Percentiles rank a stretch among this genome's conserved stretches.
These are phyloP conservation scores for Porcisia hertigi DNA, from an alignment of 208 protist species.

Conservation along the genomic window DNA sequence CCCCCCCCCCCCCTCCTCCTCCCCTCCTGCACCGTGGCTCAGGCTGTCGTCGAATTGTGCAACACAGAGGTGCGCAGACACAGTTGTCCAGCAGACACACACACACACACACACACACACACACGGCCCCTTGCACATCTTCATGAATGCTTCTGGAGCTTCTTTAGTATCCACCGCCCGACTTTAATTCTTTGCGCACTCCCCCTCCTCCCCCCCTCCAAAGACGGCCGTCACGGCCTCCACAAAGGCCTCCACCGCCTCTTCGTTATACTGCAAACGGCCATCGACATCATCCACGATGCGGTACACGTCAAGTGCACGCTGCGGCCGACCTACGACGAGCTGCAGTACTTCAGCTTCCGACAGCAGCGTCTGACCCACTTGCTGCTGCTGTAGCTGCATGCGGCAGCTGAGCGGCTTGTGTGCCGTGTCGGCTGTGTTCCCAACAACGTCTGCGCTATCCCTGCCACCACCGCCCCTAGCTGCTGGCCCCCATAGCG, in stretches of 20 bases:
- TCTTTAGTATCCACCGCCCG: background rate
- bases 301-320: slow-evolving; percentile 59
- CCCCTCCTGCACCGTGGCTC: too few species aligned
- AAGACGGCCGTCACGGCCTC: slow-evolving; percentile 40
- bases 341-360: slow-evolving; percentile 60
- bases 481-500: slow-evolving; percentile 14
- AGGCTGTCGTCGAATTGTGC: too few species aligned
- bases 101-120: background rate
- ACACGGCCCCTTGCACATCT: background rate
- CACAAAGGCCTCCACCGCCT: slow-evolving; percentile 42
- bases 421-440: background rate
- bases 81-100: too few species aligned
- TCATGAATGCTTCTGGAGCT: too few species aligned
- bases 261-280: slow-evolving; percentile 44
- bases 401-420: background rate
- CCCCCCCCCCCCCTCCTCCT: too few species aligned
- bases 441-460: background rate
- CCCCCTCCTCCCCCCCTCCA: background rate
- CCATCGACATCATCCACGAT: slow-evolving; percentile 61
- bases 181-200: background rate
- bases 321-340: slow-evolving; percentile 52
- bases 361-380: slow-evolving; percentile 30
- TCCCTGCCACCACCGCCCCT: background rate
- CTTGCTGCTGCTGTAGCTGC: slow-evolving; percentile 12
- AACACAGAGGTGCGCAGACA: too few species aligned